Conservation (phyloP, 805 yeast genomes). For the Saccharomycopsis synnaedendra region DNA sequence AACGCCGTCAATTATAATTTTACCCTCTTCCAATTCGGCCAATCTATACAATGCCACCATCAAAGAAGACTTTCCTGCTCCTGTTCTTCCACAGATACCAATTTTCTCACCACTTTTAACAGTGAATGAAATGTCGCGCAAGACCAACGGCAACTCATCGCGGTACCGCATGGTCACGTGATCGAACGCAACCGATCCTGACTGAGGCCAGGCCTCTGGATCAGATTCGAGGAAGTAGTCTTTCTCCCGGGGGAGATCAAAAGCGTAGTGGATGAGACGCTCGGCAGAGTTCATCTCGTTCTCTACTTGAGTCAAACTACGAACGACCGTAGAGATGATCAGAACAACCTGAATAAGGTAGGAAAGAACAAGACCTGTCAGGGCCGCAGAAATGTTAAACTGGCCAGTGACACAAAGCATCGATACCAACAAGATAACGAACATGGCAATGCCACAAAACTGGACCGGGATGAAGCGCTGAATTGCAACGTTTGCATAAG, state of each 20-base stretch:
- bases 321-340: conserved; percentile 45
- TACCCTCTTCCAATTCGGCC: conserved; percentile 42
- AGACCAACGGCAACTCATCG: conserved; percentile 50
- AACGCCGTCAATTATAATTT: conserved; percentile 54
- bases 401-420: conserved; percentile 50
- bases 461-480: conserved; percentile 66
- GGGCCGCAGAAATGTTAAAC: conserved; percentile 46
- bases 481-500: conserved; percentile 46
- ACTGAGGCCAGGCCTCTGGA: conserved; percentile 54
- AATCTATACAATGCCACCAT: conserved; percentile 62
- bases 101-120: conserved; percentile 43
- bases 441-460: conserved; percentile 41
- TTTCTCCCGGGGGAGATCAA: conserved; percentile 57
- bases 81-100: conserved; percentile 60
- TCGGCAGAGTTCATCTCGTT: conserved; percentile 51
- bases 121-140: conserved; percentile 42
- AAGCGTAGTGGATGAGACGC: conserved; percentile 56
- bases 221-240: conserved; percentile 31
- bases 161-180: conserved; percentile 52
- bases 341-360: conserved; percentile 45
- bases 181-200: conserved; percentile 44
- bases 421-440: conserved; percentile 43
- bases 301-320: conserved; percentile 56
- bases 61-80: conserved; percentile 68
- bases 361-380: conserved; percentile 60